Conservation (phyloP, 106 monocot species). For the Iris macrosiphon region DNA sequence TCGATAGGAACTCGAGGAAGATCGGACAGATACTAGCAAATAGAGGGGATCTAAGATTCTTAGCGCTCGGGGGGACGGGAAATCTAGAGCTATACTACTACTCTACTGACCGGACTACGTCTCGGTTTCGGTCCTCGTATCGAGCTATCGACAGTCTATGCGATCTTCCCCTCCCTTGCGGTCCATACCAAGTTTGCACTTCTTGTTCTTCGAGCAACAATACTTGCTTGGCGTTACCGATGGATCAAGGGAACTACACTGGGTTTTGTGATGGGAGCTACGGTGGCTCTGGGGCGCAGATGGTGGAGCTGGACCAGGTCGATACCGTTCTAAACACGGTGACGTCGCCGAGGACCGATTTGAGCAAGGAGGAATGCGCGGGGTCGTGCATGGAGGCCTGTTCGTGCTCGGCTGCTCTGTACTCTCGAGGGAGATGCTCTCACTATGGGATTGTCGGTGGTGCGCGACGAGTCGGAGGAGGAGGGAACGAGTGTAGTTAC, state of each 20-base stretch:
- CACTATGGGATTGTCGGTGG: slow-evolving; percentile 42
- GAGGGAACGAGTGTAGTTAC: slow-evolving; percentile 12
- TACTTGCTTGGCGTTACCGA: slow-evolving; percentile 20
- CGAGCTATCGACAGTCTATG: slow-evolving; percentile 20
- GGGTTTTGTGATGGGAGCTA: slow-evolving; percentile 5
- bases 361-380: slow-evolving; percentile 29
- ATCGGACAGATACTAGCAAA: slow-evolving; percentile 24
- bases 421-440: slow-evolving; percentile 17
- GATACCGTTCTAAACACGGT: slow-evolving; percentile 22
- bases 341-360: not conserved
- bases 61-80: slow-evolving; percentile 30
- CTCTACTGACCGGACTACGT: not conserved
- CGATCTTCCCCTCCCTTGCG: slow-evolving; percentile 45
- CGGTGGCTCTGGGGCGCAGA: slow-evolving; percentile 12
- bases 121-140: slow-evolving; percentile 22
- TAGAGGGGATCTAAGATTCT: slow-evolving; percentile 3
- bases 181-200: slow-evolving; percentile 21
- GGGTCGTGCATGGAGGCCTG: slow-evolving; percentile 31
- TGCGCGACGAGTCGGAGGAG: slow-evolving; percentile 8
- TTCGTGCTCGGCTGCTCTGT: slow-evolving; percentile 33
- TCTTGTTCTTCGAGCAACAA: not conserved
- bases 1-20: slow-evolving; percentile 13
- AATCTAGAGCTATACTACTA: slow-evolving; percentile 40
- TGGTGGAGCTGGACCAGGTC: slow-evolving; percentile 25
- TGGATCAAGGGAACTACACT: not conserved